phyloP scores from a whole-genome alignment of 2,329 filamentous ascomycete species.

The Grosmannia clavigera region DNA sequence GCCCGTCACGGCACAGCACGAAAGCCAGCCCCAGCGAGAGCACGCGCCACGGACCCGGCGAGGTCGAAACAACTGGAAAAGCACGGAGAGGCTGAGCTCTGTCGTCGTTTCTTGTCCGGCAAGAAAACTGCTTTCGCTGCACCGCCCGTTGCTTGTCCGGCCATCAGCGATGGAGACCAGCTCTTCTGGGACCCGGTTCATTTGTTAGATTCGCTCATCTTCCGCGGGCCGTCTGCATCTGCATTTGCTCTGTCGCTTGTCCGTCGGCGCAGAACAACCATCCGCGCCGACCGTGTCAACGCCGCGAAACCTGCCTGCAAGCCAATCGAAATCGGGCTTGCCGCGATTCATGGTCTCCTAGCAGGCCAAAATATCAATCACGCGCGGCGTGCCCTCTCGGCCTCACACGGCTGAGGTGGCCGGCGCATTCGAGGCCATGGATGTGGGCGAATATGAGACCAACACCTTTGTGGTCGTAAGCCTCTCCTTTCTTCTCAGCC shows the following conservation, averaged over 20 bases:
- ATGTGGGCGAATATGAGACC: conserved; percentile 50
- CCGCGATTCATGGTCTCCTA: conserved; percentile 3
- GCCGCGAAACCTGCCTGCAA: not conserved
- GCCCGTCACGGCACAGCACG: no score
- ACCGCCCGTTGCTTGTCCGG: not conserved
- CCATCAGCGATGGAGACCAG: conserved; percentile 22
- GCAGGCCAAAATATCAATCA: not conserved
- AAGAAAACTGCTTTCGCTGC: not conserved
- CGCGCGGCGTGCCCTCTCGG: conserved; percentile 3
- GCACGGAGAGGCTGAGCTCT: not conserved
- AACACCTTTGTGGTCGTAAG: conserved; percentile 47
- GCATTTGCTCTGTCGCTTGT: not conserved
- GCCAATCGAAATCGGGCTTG: not conserved
- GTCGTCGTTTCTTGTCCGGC: not conserved
- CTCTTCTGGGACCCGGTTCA: conserved; percentile 5
- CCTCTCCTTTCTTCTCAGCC: conserved; percentile 7
- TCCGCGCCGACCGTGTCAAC: not conserved
- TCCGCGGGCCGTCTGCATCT: not conserved
- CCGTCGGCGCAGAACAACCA: not conserved
- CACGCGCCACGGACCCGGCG: not conserved
- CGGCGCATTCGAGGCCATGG: conserved; percentile 29
- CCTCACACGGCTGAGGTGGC: conserved; percentile 7
- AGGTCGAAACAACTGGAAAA: not conserved
- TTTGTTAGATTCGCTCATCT: not conserved
- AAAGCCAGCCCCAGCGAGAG: not conserved